Evolutionary conservation across 306 rosid species (phyloP), one percentile per base, ranked within the genome.

Genomic region (Albizia julibrissin): DNA sequence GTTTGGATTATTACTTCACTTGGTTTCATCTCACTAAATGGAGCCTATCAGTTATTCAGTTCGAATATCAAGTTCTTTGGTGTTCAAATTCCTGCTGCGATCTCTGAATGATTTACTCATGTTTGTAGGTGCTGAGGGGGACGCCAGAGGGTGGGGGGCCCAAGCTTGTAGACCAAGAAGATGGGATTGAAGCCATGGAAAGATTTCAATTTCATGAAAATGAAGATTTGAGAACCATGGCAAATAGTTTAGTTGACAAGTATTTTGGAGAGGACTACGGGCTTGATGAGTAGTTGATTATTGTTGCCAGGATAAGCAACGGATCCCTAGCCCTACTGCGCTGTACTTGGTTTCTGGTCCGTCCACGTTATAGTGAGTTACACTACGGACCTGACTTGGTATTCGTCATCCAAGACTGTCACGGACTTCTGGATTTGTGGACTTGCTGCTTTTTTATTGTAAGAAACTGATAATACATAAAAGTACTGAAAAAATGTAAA

Each of bases 181-280:
- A 91, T 34, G 99, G 99, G 24, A 96, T 96, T 73, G 99, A 96
- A 40, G 99, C 97, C 11, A 96, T 96, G 98, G 99, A 96, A 77
- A 89, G 97, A 81, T 96, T 93, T 87, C 99, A 93, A 86, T 93
- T 96, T 84, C 98, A 96, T 22, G 97, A 93, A 83, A 96, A 93
- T 75, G 99, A 93, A 81, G 98, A 93, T 75, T 72, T 96, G 80
- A 89, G 99, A 88, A 91, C 83, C 52, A 96, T 96, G 97, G 97
- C 97, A 47, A 96, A 93, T 67, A 84, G 86, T 80, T 88, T 93
- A 54, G 94, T 93, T 69, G 99, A 96, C 86, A 91, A 77, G 89
- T 93, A 96, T 86, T 96, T 91, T 2, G 99, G 99, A 15, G 99
- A 93, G 85, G 92, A 92, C 85, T 91, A 93, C 13, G 99, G 99